A percentile compares a stretch with the other conserved stretches of the same genome.
Evolutionary conservation across 345 rosid genomes (phyloP).

Genomic region (Kandelia obovata): DNA sequence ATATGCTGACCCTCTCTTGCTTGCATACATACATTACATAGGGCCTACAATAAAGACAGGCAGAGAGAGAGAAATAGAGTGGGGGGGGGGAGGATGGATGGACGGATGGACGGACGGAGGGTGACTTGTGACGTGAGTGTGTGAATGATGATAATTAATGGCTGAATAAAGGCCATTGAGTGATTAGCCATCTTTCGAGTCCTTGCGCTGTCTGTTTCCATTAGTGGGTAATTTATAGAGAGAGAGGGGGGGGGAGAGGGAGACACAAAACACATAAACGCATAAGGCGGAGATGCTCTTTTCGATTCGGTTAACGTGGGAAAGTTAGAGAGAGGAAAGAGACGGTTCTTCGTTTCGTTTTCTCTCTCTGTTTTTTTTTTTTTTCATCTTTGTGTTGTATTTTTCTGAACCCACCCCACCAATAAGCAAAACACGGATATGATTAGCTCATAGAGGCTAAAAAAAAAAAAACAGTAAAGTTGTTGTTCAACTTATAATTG

Average conservation of each 20-base stretch:
- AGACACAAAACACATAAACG: not conserved
- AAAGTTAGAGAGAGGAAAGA: constrained; percentile 41
- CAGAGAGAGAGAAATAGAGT: too few relatives aligned
- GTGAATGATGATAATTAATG: constrained; percentile 28
- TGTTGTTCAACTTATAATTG: not conserved
- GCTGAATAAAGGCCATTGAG: constrained; percentile 35
- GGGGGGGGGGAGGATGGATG: not conserved
- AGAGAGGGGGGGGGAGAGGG: constrained; percentile 10
- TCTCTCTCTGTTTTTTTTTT: not conserved
- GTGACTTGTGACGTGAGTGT: constrained; percentile 32
- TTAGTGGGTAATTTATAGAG: constrained; percentile 8
- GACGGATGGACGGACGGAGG: constrained; percentile 9
- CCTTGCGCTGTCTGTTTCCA: constrained; percentile 32
- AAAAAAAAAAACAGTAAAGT: not conserved
- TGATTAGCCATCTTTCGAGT: constrained; percentile 28
- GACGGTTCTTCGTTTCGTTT: constrained; percentile 35
- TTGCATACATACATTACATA: too few relatives aligned
- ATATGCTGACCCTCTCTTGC: not conserved
- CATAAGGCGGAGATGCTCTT: constrained; percentile 30
- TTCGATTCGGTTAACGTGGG: constrained; percentile 82
- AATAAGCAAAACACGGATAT: constrained; percentile 4
- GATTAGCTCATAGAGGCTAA: not conserved
- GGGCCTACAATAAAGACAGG: not conserved
- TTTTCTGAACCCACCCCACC: constrained; percentile 13
- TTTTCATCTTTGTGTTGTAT: not conserved